Percentiles rank a stretch among this genome's conserved stretches.
Conservation (phyloP, 1,139 yeast genomes). For the Saccharomyces hybrid region DNA sequence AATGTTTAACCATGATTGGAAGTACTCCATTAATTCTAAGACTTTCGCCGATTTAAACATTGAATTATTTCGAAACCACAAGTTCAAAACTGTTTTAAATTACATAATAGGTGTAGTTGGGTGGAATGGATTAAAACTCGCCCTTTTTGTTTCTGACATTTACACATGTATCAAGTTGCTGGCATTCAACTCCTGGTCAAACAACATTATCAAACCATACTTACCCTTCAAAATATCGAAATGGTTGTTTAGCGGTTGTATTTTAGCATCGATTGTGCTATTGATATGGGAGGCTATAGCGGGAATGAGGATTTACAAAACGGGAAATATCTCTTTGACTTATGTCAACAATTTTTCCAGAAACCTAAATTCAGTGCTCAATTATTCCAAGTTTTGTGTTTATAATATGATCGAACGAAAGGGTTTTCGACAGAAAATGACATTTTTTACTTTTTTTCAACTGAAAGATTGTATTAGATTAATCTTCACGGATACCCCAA, state of each 20-base stretch:
- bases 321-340: constrained; percentile 56
- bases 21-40: constrained; percentile 22
- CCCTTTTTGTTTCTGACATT: constrained; percentile 62
- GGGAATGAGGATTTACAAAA: constrained; percentile 47
- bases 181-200: constrained; percentile 70
- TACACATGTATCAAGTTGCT: constrained; percentile 71
- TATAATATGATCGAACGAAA: constrained; percentile 59
- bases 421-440: constrained; percentile 56
- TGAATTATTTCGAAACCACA: constrained; percentile 46
- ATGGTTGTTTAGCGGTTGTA: constrained; percentile 81
- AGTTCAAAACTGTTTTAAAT: constrained; percentile 45
- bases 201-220: constrained; percentile 42
- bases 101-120: constrained; percentile 45
- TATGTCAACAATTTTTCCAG: constrained; percentile 64
- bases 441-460: constrained; percentile 60
- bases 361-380: constrained; percentile 45
- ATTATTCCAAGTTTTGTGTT: constrained; percentile 64
- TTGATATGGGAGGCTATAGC: constrained; percentile 50
- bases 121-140: constrained; percentile 45
- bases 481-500: constrained; percentile 74
- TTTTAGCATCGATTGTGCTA: constrained; percentile 57
- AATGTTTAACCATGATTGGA: constrained; percentile 24
- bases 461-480: constrained; percentile 57
- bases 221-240: constrained; percentile 57
- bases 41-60: constrained; percentile 36